Evolutionary conservation across 179 eudicot genomes (phyloP), one percentile per base, ranked within the genome.

Genomic region (Monotropa hypopitys): DNA sequence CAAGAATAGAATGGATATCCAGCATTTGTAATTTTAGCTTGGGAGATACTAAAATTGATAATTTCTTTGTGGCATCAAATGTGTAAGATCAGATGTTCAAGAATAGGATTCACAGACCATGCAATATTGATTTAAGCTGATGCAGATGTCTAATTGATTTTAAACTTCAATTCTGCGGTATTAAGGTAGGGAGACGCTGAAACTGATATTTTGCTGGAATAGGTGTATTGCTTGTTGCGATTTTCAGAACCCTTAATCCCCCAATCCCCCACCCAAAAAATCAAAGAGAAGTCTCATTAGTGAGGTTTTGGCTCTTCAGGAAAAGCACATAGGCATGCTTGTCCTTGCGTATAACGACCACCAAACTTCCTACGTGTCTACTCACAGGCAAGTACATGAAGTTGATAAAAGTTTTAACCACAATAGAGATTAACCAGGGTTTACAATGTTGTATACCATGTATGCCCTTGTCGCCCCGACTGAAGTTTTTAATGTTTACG

Each of bases 71-170:
- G 1, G 50, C 63, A 32, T 30, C 12, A 42, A 33, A 33, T 51
- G 76, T 28, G 28, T 30, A 51, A n/a, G n/a, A n/a, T n/a, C n/a
- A 26, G 74, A 32, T 51, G 49, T 72, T 72, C 61, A 20, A 33
- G 20, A 18, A 72, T 72, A 10, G 76, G 42, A 72, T 46, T 26
- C 76, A 51, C 28, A 72, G 63, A 21, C 76, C 30, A n/a, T 35
- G 45, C 49, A 18, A 30, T 78, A 15, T 77, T 56, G 46, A 23
- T 49, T 8, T 54, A 74, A 38, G 59, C 16, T 28, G n/a, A 38
- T 74, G 67, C 32, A n/a, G 26, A 50, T 18, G 32, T 50, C 46
- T n/a, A 51, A 6, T 67, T 13, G 33, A 42, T 53, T 35, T 68
- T 20, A 3, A 35, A 30, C 28, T n/a, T 21, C 26, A 66, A 43